Percentiles rank a stretch among this genome's conserved stretches.
phyloP scores from a whole-genome alignment of 495 filamentous ascomycete species.

The Aspergillus cavernicola region DNA sequence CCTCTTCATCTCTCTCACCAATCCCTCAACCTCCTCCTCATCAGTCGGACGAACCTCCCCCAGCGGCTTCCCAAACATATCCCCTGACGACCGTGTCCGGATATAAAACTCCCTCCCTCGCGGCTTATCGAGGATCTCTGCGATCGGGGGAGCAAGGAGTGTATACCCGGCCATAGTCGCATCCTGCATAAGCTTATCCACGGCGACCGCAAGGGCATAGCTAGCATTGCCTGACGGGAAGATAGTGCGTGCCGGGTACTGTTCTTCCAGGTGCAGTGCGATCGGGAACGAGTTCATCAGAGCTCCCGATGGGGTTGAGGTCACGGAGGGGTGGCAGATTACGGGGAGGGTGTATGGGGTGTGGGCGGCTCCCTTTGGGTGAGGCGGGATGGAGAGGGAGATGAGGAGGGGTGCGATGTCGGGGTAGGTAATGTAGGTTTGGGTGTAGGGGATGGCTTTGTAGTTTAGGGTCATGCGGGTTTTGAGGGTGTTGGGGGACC shows the following conservation, averaged over 20 bases:
- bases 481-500: conserved; percentile 41
- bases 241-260: conserved; percentile 28
- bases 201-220: conserved; percentile 18
- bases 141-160: conserved; percentile 15
- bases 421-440: conserved; percentile 41
- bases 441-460: conserved; percentile 39
- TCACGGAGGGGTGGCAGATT: conserved; percentile 29
- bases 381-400: conserved; percentile 22
- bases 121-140: conserved; percentile 25
- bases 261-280: conserved; percentile 32
- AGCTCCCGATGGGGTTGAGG: conserved; percentile 24
- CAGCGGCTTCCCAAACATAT: conserved; percentile 29
- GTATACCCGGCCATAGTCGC: background rate
- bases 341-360: conserved; percentile 36
- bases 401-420: conserved; percentile 36
- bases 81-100: conserved; percentile 21
- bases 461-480: conserved; percentile 38
- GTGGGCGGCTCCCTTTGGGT: conserved; percentile 10
- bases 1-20: conserved; percentile 6
- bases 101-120: conserved; percentile 31
- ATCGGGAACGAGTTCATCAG: conserved; percentile 42
- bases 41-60: conserved; percentile 24
- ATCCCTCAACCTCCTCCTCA: background rate
- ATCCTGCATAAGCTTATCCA: conserved; percentile 14
- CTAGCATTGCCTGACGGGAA: conserved; percentile 22